A percentile compares a stretch with the other conserved stretches of the same genome.
Conservation (phyloP, 2,329 filamentous ascomycete genomes). For the Cytospora mali region DNA sequence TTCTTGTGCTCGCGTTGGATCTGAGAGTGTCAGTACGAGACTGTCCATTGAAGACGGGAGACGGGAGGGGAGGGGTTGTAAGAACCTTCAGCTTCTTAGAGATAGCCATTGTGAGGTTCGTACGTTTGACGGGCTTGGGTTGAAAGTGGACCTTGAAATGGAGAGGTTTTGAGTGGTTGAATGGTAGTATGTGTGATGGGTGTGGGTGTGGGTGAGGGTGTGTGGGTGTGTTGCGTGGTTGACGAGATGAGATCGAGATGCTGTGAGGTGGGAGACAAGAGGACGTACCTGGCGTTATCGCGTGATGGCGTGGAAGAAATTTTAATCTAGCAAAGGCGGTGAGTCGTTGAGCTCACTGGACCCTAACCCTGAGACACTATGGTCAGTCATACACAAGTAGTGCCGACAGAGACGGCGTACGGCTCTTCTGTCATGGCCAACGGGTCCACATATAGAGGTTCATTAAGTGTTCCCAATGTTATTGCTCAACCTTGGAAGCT, state of each 20-base stretch:
- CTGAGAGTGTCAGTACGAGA: slow-evolving; percentile 34
- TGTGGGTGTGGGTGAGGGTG: neutral
- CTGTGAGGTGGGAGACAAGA: neutral
- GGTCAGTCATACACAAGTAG: no score
- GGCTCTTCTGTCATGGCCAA: no score
- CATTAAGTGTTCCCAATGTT: no score
- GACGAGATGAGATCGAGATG: neutral
- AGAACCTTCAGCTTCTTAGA: slow-evolving; percentile 34
- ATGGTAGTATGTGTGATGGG: neutral
- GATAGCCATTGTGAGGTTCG: slow-evolving; percentile 33
- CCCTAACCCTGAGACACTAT: neutral
- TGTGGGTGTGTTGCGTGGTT: no score
- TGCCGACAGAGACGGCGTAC: no score
- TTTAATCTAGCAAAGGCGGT: neutral
- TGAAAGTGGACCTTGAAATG: neutral
- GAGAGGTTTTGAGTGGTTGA: neutral
- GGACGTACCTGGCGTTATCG: neutral
- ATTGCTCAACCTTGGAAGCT: no score
- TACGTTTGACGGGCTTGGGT: neutral
- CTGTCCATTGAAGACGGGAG: neutral
- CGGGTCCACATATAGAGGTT: no score
- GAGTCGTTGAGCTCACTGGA: neutral
- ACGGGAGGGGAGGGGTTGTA: no score
- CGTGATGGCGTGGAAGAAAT: neutral
- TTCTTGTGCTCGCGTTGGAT: slow-evolving; percentile 58